A percentile compares a stretch with the other conserved stretches of the same genome.
These are phyloP conservation scores for Brachypodium distachyon DNA, from an alignment of 202 grass and related monocot species.

Conservation along the genomic window DNA sequence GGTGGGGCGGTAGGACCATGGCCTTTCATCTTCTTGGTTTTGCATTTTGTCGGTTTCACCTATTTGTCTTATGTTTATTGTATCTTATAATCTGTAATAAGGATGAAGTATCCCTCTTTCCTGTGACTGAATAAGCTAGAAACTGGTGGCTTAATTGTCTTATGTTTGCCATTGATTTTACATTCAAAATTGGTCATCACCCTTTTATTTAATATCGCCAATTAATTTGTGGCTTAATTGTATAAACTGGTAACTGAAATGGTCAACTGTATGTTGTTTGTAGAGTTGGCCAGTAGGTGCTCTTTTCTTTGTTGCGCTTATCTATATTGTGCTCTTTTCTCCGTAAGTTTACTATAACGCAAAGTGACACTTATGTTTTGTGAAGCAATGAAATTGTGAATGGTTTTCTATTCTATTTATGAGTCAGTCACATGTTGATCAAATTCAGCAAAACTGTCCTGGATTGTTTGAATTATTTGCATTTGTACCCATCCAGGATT, in stretches of 20 bases:
- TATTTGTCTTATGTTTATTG: conserved; percentile 3
- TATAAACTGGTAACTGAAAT: not conserved
- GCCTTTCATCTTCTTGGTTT: not conserved
- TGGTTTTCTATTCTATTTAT: not conserved
- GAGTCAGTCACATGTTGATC: not conserved
- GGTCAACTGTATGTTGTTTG: not conserved
- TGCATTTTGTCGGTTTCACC: not conserved
- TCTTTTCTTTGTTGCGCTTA: not conserved
- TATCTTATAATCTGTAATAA: not conserved
- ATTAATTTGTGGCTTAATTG: not conserved
- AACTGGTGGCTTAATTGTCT: not conserved
- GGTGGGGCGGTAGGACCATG: not conserved
- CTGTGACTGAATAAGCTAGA: not conserved
- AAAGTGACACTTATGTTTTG: not conserved
- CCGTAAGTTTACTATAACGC: not conserved
- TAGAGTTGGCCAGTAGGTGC: not conserved
- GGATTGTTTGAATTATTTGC: not conserved
- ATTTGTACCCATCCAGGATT: not conserved
- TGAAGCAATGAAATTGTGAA: not conserved
- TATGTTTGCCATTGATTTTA: not conserved
- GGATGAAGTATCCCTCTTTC: not conserved
- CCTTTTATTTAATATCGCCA: not conserved
- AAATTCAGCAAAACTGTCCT: not conserved
- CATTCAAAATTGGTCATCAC: not conserved
- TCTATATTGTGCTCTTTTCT: too few species aligned